Percentiles rank a stretch among this genome's conserved stretches.
Conservation (phyloP, 805 yeast species). For the Diddensiella transvaalensis region DNA sequence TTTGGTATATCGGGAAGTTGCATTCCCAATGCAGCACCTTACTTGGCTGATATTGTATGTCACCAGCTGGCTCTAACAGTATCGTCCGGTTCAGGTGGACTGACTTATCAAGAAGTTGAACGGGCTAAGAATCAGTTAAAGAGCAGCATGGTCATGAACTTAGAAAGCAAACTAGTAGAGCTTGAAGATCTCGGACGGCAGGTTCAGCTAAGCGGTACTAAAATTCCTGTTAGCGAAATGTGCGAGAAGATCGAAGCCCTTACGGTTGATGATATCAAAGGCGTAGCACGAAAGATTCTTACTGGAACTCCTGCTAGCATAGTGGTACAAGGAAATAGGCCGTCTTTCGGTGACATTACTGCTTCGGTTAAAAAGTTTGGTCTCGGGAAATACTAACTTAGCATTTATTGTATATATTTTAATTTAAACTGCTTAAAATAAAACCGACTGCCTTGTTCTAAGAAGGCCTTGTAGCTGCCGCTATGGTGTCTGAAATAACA, state of each 20-base stretch:
- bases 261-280: conserved; percentile 61
- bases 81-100: conserved; percentile 53
- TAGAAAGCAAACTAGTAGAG: conserved; percentile 90
- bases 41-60: conserved; percentile 74
- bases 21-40: conserved; percentile 79
- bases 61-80: conserved; percentile 54
- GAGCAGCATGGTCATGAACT: conserved; percentile 83
- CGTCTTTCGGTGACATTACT: conserved; percentile 78
- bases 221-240: conserved; percentile 78
- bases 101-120: conserved; percentile 67
- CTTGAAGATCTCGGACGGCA: conserved; percentile 95
- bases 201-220: conserved; percentile 74
- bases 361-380: conserved; percentile 66
- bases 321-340: conserved; percentile 85
- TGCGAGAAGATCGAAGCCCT: conserved; percentile 67
- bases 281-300: conserved; percentile 71
- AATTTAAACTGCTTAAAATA: background rate
- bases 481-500: too few relatives aligned
- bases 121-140: conserved; percentile 92
- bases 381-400: conserved; percentile 44
- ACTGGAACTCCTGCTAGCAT: conserved; percentile 75
- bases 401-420: background rate
- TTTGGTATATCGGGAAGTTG: conserved; percentile 87
- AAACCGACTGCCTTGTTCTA: background rate
- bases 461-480: too few relatives aligned